Base-by-base conservation (phyloP, 2,329 filamentous ascomycete species). In the Aspergillus quadrilineatus region DNA sequence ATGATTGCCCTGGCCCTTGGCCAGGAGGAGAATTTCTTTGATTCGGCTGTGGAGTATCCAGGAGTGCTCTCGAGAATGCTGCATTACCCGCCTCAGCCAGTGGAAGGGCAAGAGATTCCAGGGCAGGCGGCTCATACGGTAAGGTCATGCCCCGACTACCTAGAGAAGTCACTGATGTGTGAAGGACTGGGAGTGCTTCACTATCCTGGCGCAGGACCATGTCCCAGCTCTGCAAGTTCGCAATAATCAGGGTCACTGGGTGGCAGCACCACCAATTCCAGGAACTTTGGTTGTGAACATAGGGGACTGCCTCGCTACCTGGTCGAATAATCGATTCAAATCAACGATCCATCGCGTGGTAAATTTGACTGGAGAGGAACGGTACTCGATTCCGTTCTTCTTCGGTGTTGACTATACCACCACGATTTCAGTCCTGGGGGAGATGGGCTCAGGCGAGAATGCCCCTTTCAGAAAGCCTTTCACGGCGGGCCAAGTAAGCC, bases 61-160 rank as follows among this genome's bases (percentile, higher is more conserved):
- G 72, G 76, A 1, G 70, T 72, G 0, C 74, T 69, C n/a, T 73
- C 76, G 50, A 64, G 75, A 4, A 66, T 77, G 41, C 62, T 77
- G 39, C 75, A 77, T 60, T 78, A 77, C 60, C 74, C 72, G 1
- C 63, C 68, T 2, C 72, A 75, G 45, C 68, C 70, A 1, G 66
- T 67, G 0, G 62, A 72, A 14, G 67, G 67, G 28, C 69, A 74
- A 39, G 65, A 70, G n/a, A 71, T 63, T 1, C 61, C 71, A 6
- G 76, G 76, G 0, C 70, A 77, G 14, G 74, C 73, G 4, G 75
- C 74, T 9, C 75, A 77, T 57, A 77, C 73, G 4, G 75, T 67
- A 41, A 34, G 59, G 14, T 14, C 34, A 12, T 37, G 14, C 5
- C 4, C 1, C 26, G 63, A 57, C 29, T 6, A 8, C n/a, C 1